Base-by-base conservation (phyloP, 495 filamentous ascomycete species). In the Penicillium diatomitis region DNA sequence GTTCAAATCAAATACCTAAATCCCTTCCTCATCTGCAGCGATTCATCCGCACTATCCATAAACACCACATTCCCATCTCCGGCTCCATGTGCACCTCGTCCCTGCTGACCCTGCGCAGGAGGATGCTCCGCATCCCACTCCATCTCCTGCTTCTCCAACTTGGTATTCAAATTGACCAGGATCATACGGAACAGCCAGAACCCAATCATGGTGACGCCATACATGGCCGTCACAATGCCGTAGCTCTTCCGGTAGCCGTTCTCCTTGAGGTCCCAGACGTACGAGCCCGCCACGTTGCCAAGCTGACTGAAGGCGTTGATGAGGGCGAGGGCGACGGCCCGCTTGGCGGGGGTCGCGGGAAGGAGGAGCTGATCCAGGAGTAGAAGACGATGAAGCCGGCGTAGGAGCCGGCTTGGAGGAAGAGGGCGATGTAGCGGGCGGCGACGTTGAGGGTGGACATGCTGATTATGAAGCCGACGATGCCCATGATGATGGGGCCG, bases 321-420 rank as follows among this genome's bases (percentile, higher is more conserved):
- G 51, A 85, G 77, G 33, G 88, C 88, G 3, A 92, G 68, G 0
- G 85, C 86, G 0, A 86, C 88, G 2, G 88, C 87, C 38, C 87
- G 82, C 67, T 95, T 95, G 29, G 85, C 83, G 0, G 84, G 87
- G 88, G 88, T 3, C 88, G 79, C 6, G 87, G 87, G 52, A 92
- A 76, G 3, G 82, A 82, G 61, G 88, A 86, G 47, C 74, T 79
- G 55, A 90, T 88, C 87, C 87, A 94, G 6, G 82, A 81, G 31
- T 89, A 74, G 35, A 77, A 76, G 6, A 90, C 84, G 8, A 86
- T 85, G 55, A 84, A 90, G 8, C 78, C 83, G 3, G 68, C 64
- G 44, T 74, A 73, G 32, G 70, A 65, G 30, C 66, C 55, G 8
- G 69, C 81, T 81, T 90, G 89, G 38, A 92, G 71, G 78, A 90